Evolutionary conservation across 2,329 filamentous ascomycete species (phyloP), one percentile per base, ranked within the genome.

Genomic region (Juglanconis juglandina): DNA sequence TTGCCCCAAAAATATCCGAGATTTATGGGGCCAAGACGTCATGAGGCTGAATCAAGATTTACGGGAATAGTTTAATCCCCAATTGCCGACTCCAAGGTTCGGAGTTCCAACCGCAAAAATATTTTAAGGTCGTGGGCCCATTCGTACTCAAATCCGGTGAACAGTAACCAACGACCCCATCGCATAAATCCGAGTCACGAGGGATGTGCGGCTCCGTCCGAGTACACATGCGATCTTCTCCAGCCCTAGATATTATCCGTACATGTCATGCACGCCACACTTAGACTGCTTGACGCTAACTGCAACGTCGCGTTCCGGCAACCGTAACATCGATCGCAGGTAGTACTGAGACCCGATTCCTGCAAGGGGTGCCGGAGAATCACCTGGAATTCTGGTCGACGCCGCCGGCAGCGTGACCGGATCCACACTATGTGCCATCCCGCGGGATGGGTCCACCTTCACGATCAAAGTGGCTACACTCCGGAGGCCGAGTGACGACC

Each of bases 81-180:
- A 56, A 44, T 13, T 62, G 60, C 60, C 60, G 60, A 49, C 24
- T 39, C 4, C 50, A 56, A 56, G 41, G 11, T 55, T 41, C 46
- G 41, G 55, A 17, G 35, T 46, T 8, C 7, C 10, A 24, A 42
- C 50, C 34, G 30, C 32, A 14, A 46, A 53, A 54, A 46, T 49
- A 53, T 49, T 50, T 58, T n/a, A 42, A n/a, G 35, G 44, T 11
- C 41, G 49, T 59, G 56, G 60, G 32, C 56, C 60, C 60, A 59
- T 59, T 17, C 11, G 24, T 44, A 41, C 51, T n/a, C 14, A 13
- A 44, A 2, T 44, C 14, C 14, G 41, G 8, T 44, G 41, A 24
- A 24, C 24, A 24, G 24, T 24, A 24, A 2, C 24, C 24, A 24
- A 24, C 24, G 24, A 24, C 2, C 24, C 24, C 2, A 24, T 24